These are phyloP conservation scores for Centella asiatica DNA, from an alignment of 129 eudicot species.

Conservation along the genomic window DNA sequence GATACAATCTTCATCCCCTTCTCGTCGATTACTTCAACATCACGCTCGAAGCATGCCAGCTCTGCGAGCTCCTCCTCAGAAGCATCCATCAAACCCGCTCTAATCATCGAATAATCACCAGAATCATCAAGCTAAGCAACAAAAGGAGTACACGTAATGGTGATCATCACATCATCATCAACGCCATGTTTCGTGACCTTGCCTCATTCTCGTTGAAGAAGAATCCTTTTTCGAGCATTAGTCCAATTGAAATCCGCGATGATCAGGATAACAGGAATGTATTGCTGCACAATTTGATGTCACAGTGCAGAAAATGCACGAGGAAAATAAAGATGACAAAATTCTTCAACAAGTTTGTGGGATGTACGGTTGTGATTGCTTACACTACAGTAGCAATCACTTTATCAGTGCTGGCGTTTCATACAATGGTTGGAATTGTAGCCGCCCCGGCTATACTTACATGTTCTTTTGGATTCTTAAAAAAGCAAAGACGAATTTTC, in stretches of 20 bases:
- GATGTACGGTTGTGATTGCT: conserved; percentile 25
- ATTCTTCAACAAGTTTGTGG: conserved; percentile 24
- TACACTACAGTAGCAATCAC: conserved; percentile 34
- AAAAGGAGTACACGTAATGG: neutral
- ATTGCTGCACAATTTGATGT: conserved; percentile 35
- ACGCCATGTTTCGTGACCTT: conserved; percentile 19
- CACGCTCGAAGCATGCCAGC: conserved; percentile 42
- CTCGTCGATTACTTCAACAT: conserved; percentile 44
- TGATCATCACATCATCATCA: conserved; percentile 7
- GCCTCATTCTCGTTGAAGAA: conserved; percentile 32
- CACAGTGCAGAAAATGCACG: conserved; percentile 29
- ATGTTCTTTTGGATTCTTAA: conserved; percentile 17
- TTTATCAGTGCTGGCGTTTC: conserved; percentile 36
- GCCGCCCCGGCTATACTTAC: conserved; percentile 41
- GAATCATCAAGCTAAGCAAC: conserved; percentile 25
- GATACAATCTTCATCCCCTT: conserved; percentile 32
- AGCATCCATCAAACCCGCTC: conserved; percentile 39
- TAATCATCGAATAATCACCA: conserved; percentile 29
- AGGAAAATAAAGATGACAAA: conserved; percentile 27
- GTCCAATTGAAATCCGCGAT: conserved; percentile 22
- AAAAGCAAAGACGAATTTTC: conserved; percentile 11
- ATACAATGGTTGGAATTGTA: conserved; percentile 38
- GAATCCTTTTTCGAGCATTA: conserved; percentile 43
- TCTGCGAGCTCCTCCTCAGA: conserved; percentile 58
- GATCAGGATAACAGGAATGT: conserved; percentile 25